Percentiles rank a stretch among this genome's conserved stretches.
Conservation (phyloP, 2,329 filamentous ascomycete genomes). For the Didymella pinodella region DNA sequence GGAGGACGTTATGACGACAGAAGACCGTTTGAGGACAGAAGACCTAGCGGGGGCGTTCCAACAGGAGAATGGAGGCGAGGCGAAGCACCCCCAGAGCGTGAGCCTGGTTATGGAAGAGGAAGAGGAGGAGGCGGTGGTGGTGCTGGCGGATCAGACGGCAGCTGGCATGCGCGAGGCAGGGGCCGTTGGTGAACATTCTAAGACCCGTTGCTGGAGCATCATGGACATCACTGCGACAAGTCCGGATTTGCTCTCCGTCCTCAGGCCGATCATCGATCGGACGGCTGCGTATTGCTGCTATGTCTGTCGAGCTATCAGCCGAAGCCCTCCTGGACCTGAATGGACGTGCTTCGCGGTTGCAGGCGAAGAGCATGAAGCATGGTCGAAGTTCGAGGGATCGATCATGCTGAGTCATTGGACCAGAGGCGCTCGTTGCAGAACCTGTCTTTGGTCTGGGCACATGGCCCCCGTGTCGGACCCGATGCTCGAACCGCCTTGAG, state of each 20-base stretch:
- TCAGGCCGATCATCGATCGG: not conserved
- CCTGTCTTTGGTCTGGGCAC: no score
- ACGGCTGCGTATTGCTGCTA: no score
- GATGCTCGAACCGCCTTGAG: not conserved
- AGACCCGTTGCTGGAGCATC: not conserved
- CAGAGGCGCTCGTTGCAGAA: not conserved
- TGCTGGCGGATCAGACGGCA: slow-evolving; percentile 35
- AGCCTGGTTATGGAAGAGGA: slow-evolving; percentile 38
- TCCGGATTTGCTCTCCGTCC: no score
- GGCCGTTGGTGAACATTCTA: slow-evolving; percentile 40
- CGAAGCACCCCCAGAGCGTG: slow-evolving; percentile 65
- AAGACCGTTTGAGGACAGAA: slow-evolving; percentile 36
- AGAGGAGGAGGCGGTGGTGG: slow-evolving; percentile 43
- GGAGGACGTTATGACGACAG: slow-evolving; percentile 46
- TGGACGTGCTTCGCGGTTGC: not conserved
- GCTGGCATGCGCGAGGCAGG: slow-evolving; percentile 45
- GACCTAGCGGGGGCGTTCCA: slow-evolving; percentile 57
- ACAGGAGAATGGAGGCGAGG: slow-evolving; percentile 73
- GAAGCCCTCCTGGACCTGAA: not conserved
- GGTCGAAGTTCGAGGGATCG: not conserved
- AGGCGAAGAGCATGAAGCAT: not conserved
- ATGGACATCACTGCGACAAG: not conserved
- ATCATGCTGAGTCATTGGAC: not conserved
- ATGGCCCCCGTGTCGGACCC: not conserved
- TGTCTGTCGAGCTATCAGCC: not conserved